Base-by-base conservation (phyloP, 192 early-diverging fungal species). In the Phlyctochytrium planicorne region DNA sequence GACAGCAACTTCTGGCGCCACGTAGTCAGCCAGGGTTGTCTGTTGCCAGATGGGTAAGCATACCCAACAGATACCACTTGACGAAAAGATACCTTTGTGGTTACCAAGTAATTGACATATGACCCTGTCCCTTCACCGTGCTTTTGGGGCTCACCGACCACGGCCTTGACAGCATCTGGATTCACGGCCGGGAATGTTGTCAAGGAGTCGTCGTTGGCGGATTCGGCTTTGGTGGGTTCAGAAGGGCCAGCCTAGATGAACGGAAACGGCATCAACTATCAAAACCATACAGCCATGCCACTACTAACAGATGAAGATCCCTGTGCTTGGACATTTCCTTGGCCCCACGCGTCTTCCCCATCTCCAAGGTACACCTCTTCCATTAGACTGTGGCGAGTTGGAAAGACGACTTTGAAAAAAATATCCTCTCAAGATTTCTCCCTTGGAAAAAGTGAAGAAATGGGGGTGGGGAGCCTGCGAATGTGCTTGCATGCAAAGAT, bases 91-190 rank as follows among this genome's bases (percentile, higher is more conserved):
- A 91, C 89, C 75, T 81, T 87, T 16, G 92, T 94, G 6, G 82
- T 89, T 32, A 98, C 83, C 50, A 91, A 78, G 69, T 95, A 98
- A 6, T 88, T 88, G 27, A 96, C 86, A 75, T 86, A 93, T 30
- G 92, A 87, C 33, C 80, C 80, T 0, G 91, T 88, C 3, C 94
- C 93, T 65, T 98, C 96, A 36, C 90, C 89, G 64, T 96, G 91
- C 76, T 95, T 98, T 66, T 90, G 86, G 6, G 96, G 84, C 62
- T 94, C 91, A 25, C 72, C 79, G 10, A 98, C 85, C 0, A 83
- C 81, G 25, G 95, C 82, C 27, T 56, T 47, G 40, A 80, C 52
- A 34, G 65, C 78, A 35, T 71, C 61, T 10, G 10, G 10, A 27
- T 57, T 57, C 55, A 57, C 27, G 25, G 6, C 27, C 27, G 55